Evolutionary conservation across 1,139 yeast genomes (phyloP), one percentile per base, ranked within the genome.

Genomic region (Blastobotrys capitulatus): DNA sequence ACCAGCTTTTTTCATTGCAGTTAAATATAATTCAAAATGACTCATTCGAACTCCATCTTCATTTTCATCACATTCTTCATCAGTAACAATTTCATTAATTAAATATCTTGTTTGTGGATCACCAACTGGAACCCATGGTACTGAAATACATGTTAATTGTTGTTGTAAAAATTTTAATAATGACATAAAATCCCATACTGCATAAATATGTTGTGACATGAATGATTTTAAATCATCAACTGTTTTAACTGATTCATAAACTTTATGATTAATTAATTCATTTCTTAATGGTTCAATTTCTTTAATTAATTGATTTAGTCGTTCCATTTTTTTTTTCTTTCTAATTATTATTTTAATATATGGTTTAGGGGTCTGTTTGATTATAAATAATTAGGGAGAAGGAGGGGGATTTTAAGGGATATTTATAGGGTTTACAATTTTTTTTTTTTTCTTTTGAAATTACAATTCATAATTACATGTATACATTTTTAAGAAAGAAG

Each of bases 121-220:
- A n/a, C 59, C 59, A 5, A 50, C 54, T 25, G 59, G 59, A 18
- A 55, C 50, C 59, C 59, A 55, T 18, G 59, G 59, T 5, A 55
- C 45, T 19, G 50, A 42, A 31, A 54, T 52, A 44, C 59, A 55
- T 20, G 59, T 55, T 39, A 55, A 49, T 32, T 53, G 49, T 34
- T 34, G 43, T 48, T 55, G 59, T 16, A 55, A 49, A 46, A 52
- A 51, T 36, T 55, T 55, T 40, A 55, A 52, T 39, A 55, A 39
- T 13, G 57, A 53, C 59, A 55, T 55, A 51, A 55, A 55, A 42
- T 55, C 59, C 59, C 59, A 55, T 27, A 55, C 59, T 6, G 59
- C 59, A 47, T 53, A 55, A 39, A 55, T 55, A 47, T 55, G 59
- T 32, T 54, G 47, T 38, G 50, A 49, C 59, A 55, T 55, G 49